Evolutionary conservation across 2,329 filamentous ascomycete species (phyloP).

Genomic region (Verticillium isaacii): DNA sequence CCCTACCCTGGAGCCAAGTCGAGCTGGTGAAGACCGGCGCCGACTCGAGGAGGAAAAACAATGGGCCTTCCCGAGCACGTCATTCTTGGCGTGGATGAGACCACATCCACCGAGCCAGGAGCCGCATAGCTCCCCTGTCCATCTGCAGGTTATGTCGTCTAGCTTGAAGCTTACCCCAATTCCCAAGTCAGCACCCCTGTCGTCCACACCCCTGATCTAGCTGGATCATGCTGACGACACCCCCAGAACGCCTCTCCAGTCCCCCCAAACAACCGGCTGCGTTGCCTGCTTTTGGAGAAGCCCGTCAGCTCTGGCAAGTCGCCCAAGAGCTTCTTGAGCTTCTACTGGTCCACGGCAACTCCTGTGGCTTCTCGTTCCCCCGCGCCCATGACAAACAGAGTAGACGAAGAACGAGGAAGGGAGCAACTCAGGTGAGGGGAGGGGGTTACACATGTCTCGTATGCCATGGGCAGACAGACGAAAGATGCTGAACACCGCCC

Average conservation of each 20-base stretch:
- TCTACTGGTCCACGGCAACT: background rate
- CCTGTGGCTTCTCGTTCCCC: background rate
- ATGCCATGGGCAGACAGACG: background rate
- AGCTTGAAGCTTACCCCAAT: background rate
- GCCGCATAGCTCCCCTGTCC: background rate
- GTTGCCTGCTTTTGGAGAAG: background rate
- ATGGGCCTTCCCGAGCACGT: conserved; percentile 1
- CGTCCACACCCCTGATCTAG: background rate
- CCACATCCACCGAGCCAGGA: background rate
- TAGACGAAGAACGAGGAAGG: background rate
- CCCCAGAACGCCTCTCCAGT: background rate
- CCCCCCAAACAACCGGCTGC: background rate
- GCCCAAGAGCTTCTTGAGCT: conserved; percentile 1
- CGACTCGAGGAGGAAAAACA: background rate
- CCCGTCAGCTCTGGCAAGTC: background rate
- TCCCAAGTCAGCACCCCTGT: background rate
- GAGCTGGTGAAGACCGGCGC: background rate
- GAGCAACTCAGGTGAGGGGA: background rate
- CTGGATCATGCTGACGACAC: background rate
- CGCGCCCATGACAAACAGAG: background rate
- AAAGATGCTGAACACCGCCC: background rate
- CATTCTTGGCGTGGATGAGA: conserved; percentile 3
- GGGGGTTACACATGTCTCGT: background rate
- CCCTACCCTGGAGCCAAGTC: background rate
- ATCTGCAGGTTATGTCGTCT: background rate